phyloP scores from a whole-genome alignment of 129 eudicot genomes.

The Helianthus tuberosus region DNA sequence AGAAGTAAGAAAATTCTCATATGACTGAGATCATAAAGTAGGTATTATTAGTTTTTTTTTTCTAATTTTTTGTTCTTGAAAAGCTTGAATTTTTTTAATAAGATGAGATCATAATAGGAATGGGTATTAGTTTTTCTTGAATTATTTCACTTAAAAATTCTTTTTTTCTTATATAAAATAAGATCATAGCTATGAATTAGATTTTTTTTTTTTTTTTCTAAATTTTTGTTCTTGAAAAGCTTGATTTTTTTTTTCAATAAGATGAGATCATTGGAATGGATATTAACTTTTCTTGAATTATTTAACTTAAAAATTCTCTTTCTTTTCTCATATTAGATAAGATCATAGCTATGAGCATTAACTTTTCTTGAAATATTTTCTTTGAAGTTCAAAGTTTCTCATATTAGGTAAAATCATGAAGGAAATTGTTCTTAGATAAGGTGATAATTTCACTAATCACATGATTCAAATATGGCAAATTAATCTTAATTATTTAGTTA shows the following conservation, averaged over 20 bases:
- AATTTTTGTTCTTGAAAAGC: neutral
- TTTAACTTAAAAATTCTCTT: conserved; percentile 2
- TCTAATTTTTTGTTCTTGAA: neutral
- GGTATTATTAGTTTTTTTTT: neutral
- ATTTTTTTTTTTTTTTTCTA: neutral
- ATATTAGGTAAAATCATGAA: conserved; percentile 6
- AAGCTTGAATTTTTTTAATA: neutral
- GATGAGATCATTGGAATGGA: conserved; percentile 18
- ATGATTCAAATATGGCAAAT: neutral
- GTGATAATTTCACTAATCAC: too few relatives aligned
- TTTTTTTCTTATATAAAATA: neutral
- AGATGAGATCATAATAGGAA: conserved; percentile 14
- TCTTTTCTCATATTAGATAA: neutral
- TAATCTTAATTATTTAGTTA: conserved; percentile 14
- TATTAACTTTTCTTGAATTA: conserved; percentile 27
- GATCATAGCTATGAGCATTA: conserved; percentile 3
- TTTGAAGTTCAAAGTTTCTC: neutral
- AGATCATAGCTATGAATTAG: neutral
- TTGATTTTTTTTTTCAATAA: neutral
- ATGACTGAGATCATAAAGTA: neutral
- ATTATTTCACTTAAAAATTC: conserved; percentile 7
- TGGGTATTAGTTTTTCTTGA: conserved; percentile 19
- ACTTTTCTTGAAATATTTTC: conserved; percentile 10
- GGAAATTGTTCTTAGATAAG: too few relatives aligned
- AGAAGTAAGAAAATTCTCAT: neutral